Conservation (phyloP, 2,329 filamentous ascomycete genomes). For the Cadophora sp. region DNA sequence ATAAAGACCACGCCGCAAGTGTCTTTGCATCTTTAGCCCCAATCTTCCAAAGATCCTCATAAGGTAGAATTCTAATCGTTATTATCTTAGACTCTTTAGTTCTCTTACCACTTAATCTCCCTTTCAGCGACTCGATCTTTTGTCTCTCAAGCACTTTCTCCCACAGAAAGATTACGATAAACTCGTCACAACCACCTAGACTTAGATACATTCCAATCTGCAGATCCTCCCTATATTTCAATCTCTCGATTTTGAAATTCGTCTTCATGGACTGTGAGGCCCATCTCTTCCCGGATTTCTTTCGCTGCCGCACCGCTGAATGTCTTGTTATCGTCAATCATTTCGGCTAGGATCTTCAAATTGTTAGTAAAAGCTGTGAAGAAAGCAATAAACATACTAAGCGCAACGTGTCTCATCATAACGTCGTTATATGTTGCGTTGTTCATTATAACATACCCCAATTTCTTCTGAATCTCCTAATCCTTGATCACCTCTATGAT, state of each 20-base stretch:
- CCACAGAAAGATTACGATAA: constrained; percentile 61
- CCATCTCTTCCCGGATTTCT: constrained; percentile 67
- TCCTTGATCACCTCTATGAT: too few species aligned
- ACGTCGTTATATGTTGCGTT: too few species aligned
- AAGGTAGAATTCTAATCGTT: constrained; percentile 60
- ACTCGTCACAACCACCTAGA: constrained; percentile 64
- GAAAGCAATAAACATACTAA: too few species aligned
- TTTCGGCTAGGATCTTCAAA: constrained; percentile 3
- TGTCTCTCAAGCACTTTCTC: constrained; percentile 58
- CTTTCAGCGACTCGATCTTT: constrained; percentile 59
- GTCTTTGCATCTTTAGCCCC: constrained; percentile 63
- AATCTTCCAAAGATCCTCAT: constrained; percentile 61
- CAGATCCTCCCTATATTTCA: constrained; percentile 22
- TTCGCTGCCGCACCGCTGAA: constrained; percentile 64
- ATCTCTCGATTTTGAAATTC: constrained; percentile 51
- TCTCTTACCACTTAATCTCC: constrained; percentile 60
- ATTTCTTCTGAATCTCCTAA: too few species aligned
- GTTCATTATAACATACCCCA: too few species aligned
- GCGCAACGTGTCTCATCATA: too few species aligned
- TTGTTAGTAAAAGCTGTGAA: too few species aligned
- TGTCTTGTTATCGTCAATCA: constrained; percentile 15
- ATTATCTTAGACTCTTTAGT: constrained; percentile 62
- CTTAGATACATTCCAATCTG: constrained; percentile 58
- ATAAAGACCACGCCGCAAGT: constrained; percentile 61
- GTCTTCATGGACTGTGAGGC: constrained; percentile 56